Percentiles rank a stretch among this genome's conserved stretches.
Conservation (phyloP, 192 early-diverging fungal genomes). For the Gamsiella multidivaricata region DNA sequence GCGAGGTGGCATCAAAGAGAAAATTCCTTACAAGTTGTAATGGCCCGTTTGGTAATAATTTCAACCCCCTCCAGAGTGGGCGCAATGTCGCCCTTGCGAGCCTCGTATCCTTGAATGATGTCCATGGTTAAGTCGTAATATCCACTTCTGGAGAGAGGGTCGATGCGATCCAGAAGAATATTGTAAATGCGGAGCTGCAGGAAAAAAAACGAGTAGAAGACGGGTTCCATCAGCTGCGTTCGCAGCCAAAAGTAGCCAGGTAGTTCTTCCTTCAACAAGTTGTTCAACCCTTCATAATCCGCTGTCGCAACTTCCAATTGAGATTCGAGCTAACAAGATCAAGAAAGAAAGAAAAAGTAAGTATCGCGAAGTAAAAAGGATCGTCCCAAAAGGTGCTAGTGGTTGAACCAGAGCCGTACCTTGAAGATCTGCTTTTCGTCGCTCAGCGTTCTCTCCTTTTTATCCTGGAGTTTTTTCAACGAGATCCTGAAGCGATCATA, state of each 20-base stretch:
- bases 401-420: too few relatives aligned
- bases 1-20: background rate
- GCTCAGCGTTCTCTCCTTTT: constrained; percentile 66
- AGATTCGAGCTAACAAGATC: constrained; percentile 62
- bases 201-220: constrained; percentile 85
- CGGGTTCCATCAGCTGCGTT: constrained; percentile 85
- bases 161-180: constrained; percentile 68
- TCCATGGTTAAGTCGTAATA: constrained; percentile 68
- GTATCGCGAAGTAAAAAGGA: background rate
- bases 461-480: constrained; percentile 81
- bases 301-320: constrained; percentile 82
- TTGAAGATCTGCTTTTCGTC: constrained; percentile 79
- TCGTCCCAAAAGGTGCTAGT: background rate
- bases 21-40: constrained; percentile 13
- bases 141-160: constrained; percentile 67
- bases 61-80: constrained; percentile 47
- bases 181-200: constrained; percentile 84
- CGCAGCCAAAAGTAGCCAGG: constrained; percentile 81
- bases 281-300: constrained; percentile 89
- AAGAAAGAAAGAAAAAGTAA: background rate
- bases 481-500: constrained; percentile 85
- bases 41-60: constrained; percentile 37
- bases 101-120: constrained; percentile 54
- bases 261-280: constrained; percentile 83
- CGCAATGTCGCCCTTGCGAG: constrained; percentile 46